Base-by-base conservation (phyloP, 768 basidiomycete species). In the Infundibulicybe gibba region DNA sequence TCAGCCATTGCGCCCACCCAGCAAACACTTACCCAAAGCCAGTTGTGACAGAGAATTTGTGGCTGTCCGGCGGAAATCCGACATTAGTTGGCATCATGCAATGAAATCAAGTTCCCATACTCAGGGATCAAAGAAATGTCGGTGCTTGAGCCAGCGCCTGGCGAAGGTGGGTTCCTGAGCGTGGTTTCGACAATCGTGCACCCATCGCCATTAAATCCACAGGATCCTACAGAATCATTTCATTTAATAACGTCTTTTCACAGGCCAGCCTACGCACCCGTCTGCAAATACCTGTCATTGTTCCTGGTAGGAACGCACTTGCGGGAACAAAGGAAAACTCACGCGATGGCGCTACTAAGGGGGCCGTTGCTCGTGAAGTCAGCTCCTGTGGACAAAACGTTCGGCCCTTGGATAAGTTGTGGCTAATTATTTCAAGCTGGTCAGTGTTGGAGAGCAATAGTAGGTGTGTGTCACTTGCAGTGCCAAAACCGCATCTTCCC, bases 161-260 rank as follows among this genome's bases (percentile, higher is more conserved):
- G 52, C 17, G 49, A 48, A 8, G 58, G 59, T 1, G 68, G 67
- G 49, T 70, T 69, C 3, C 39, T 40, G n/a, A 70, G 56, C 16
- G 59, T 66, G 5, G 59, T 60, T 49, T 69, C 67, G 16, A 70
- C 50, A 13, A 63, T 38, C 14, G 62, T 64, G 53, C 69, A 70
- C 3, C 61, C 53, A 43, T 70, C 68, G 3, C 68, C 68, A 44
- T 68, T 66, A 48, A 61, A 60, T 2, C 65, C 65, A 34, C 67
- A 69, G 13, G 21, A 31, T 8, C 66, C 66, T 59, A 50, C 20
- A 13, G 43, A 30, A 48, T 34, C 43, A 40, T 51, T 44, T 43
- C 45, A 17, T 19, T 1, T n/a, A n/a, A n/a, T n/a, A n/a, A n/a
- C 25, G 3, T 8, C 25, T 25, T 8, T 8, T 25, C 25, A 25